Evolutionary conservation across 352 stramenopile species (phyloP).

Genomic region (Thalassiosira exigua): DNA sequence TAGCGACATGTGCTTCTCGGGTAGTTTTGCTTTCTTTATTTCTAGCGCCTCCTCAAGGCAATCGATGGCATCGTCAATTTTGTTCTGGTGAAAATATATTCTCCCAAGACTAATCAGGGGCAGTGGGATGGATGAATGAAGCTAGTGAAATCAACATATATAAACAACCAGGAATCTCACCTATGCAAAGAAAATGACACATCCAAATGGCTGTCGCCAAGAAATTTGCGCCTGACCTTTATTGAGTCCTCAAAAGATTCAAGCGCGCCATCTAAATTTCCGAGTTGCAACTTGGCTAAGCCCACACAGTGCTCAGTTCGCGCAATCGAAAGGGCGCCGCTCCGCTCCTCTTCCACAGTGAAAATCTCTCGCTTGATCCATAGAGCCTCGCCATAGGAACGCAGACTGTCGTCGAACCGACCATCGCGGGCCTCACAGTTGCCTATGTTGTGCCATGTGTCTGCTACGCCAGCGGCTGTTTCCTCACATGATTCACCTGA

Average conservation of each 20-base stretch:
- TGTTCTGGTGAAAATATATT: slow-evolving; percentile 55
- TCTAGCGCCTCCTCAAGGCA: slow-evolving; percentile 49
- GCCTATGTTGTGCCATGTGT: slow-evolving; percentile 60
- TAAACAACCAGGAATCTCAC: slow-evolving; percentile 13
- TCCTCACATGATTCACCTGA: slow-evolving; percentile 7
- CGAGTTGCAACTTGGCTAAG: slow-evolving; percentile 46
- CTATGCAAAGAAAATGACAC: slow-evolving; percentile 60
- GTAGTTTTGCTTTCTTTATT: slow-evolving; percentile 49
- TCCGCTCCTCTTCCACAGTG: background rate
- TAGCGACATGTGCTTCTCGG: slow-evolving; percentile 40
- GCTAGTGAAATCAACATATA: background rate
- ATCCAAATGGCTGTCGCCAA: slow-evolving; percentile 61
- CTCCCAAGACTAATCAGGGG: slow-evolving; percentile 36
- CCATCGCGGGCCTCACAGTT: slow-evolving; percentile 56
- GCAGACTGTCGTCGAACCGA: slow-evolving; percentile 38
- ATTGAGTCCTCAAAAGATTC: slow-evolving; percentile 43
- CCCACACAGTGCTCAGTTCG: slow-evolving; percentile 61
- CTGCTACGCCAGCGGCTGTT: slow-evolving; percentile 40
- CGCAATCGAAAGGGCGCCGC: slow-evolving; percentile 41
- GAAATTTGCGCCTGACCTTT: slow-evolving; percentile 30
- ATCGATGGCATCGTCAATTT: slow-evolving; percentile 44
- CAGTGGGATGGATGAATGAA: slow-evolving; percentile 3
- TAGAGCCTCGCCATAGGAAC: slow-evolving; percentile 42
- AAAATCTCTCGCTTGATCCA: slow-evolving; percentile 45
- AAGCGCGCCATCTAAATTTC: slow-evolving; percentile 44